A percentile compares a stretch with the other conserved stretches of the same genome.
Conservation (phyloP, 2,329 filamentous ascomycete species). For the Pseudogymnoascus pannorum region DNA sequence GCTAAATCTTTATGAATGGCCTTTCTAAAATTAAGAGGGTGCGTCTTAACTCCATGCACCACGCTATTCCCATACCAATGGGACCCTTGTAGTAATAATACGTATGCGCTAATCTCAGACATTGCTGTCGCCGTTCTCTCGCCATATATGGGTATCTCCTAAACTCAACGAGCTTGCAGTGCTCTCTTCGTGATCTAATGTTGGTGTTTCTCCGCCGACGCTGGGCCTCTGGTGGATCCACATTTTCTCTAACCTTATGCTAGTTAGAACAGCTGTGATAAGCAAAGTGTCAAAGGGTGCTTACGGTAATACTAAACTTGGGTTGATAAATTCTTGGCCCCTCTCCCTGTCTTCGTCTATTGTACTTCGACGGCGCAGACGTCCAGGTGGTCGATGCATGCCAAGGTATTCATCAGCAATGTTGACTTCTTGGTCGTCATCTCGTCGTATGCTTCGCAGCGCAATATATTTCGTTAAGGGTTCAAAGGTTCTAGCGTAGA, state of each 20-base stretch:
- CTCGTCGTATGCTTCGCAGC: constrained; percentile 69
- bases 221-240: constrained; percentile 45
- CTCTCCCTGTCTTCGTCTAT: constrained; percentile 66
- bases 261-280: constrained; percentile 15
- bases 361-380: constrained; percentile 41
- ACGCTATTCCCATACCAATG: background rate
- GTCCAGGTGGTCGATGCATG: constrained; percentile 21
- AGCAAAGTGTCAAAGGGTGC: constrained; percentile 29
- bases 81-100: background rate
- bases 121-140: constrained; percentile 31
- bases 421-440: constrained; percentile 42
- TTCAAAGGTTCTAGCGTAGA: constrained; percentile 73
- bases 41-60: background rate
- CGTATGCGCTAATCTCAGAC: constrained; percentile 20
- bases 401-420: constrained; percentile 35
- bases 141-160: constrained; percentile 45
- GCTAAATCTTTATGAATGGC: background rate
- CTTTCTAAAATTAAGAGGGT: constrained; percentile 4
- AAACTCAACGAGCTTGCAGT: constrained; percentile 39
- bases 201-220: background rate
- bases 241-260: constrained; percentile 53
- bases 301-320: constrained; percentile 61
- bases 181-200: constrained; percentile 27
- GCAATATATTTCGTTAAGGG: constrained; percentile 91
- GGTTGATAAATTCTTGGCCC: constrained; percentile 67